Evolutionary conservation across 2,329 filamentous ascomycete genomes (phyloP).

Genomic region (Epichloe festucae): DNA sequence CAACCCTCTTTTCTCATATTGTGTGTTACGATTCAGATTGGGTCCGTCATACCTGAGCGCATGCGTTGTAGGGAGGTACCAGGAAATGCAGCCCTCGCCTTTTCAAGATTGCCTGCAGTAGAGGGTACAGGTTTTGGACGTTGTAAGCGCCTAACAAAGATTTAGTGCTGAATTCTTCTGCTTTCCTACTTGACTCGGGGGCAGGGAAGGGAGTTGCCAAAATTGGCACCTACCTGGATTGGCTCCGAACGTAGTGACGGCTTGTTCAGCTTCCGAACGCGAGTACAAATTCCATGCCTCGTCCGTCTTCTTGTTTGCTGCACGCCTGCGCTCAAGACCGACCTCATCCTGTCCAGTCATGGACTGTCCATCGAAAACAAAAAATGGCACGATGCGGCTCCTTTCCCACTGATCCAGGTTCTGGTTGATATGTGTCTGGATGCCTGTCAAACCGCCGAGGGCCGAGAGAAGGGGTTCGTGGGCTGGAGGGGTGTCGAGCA

Average conservation of each 20-base stretch:
- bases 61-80: conserved; percentile 77
- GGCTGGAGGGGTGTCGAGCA: conserved; percentile 55
- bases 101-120: conserved; percentile 62
- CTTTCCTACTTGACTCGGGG: neutral
- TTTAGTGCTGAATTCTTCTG: neutral
- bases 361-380: conserved; percentile 84
- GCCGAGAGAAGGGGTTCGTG: conserved; percentile 84
- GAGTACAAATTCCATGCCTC: conserved; percentile 83
- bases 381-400: conserved; percentile 61
- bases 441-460: conserved; percentile 73
- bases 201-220: neutral
- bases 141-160: conserved; percentile 51
- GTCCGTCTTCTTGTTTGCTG: conserved; percentile 57
- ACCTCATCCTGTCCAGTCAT: conserved; percentile 63
- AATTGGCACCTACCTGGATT: conserved; percentile 47
- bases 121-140: conserved; percentile 59
- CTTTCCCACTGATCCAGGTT: conserved; percentile 63
- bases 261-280: conserved; percentile 62
- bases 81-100: conserved; percentile 60
- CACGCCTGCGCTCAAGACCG: conserved; percentile 47
- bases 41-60: conserved; percentile 54
- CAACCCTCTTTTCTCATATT: neutral
- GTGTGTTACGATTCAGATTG: neutral
- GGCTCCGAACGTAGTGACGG: conserved; percentile 71
- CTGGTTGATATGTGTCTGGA: conserved; percentile 61